phyloP scores from a whole-genome alignment of 1,139 yeast species.

The Debaryomycetaceae sp. region DNA sequence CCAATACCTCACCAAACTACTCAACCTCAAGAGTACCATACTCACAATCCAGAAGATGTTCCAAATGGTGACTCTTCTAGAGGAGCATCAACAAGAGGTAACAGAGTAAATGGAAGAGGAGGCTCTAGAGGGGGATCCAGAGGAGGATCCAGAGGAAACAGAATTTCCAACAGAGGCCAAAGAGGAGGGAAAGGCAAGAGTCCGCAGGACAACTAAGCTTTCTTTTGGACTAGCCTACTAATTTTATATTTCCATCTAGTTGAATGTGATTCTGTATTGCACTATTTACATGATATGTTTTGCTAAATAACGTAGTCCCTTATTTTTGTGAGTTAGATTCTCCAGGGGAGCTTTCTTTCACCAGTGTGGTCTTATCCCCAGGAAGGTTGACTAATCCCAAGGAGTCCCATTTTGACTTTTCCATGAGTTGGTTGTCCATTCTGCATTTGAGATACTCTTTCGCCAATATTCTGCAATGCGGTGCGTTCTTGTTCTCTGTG shows the following conservation, averaged over 20 bases:
- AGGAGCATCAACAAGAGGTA: neutral
- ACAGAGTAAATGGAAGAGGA: slow-evolving; percentile 14
- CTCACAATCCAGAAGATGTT: slow-evolving; percentile 1
- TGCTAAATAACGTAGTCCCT: too few relatives aligned
- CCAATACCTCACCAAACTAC: neutral
- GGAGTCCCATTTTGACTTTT: slow-evolving; percentile 73
- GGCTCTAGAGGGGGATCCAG: slow-evolving; percentile 22
- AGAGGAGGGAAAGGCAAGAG: neutral
- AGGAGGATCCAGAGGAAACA: slow-evolving; percentile 10
- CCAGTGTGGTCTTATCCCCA: slow-evolving; percentile 38
- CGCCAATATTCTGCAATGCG: slow-evolving; percentile 82
- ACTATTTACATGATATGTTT: neutral
- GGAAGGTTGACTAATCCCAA: slow-evolving; percentile 68
- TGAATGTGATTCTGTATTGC: neutral
- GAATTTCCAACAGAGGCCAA: neutral
- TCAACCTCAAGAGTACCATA: slow-evolving; percentile 3
- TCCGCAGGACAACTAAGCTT: neutral
- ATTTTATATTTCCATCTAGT: neutral
- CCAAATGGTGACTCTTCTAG: neutral
- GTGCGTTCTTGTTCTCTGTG: slow-evolving; percentile 80
- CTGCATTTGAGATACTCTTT: slow-evolving; percentile 79
- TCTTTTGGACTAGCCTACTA: too few relatives aligned
- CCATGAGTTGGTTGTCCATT: slow-evolving; percentile 90
- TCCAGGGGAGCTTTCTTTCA: neutral
- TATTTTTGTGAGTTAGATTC: too few relatives aligned